Base-by-base conservation (phyloP, 73 alveolate genomes). In the Paraurostyla sp. region DNA sequence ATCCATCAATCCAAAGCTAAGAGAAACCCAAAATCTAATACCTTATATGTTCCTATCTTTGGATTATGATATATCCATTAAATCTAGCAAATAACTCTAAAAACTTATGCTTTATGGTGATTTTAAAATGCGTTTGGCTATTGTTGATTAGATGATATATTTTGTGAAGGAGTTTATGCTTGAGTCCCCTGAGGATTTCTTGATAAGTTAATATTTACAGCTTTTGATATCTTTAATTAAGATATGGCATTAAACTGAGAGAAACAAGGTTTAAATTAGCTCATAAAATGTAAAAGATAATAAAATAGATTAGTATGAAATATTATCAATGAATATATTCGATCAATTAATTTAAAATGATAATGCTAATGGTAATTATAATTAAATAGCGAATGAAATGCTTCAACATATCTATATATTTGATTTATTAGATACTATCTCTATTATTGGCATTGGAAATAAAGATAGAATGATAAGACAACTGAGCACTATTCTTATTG, bases 141-240 rank as follows among this genome's bases (percentile, higher is more conserved):
- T 83, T 22, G 45, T 83, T 23, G 92, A 83, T 49, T 63, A 83
- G 32, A 0, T 65, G 27, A 7, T 83, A 22, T 83, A 83, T 49
- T 56, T 83, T 42, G 45, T 83, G 29, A 83, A 83, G 60, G 92
- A 83, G 46, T 29, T 83, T 22, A 83, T 83, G 76, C 76, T 83
- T 13, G 92, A 83, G 20, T 63, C 45, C 65, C 80, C 80, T 62
- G 85, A 83, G 30, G 92, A 83, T 25, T 42, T 43, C n/a, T 20
- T 78, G 43, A 40, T 78, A 1, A 16, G 11, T 7, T 22, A 51
- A 27, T 78, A 52, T 36, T 27, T 78, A 4, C n/a, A 78, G 57
- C 89, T 43, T 46, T 35, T 78, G 69, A 49, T 78, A 78, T 18
- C 63, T 2, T 0, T 78, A 7, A 36, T 78, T 32, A 78, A 78